Evolutionary conservation across 2,329 filamentous ascomycete genomes (phyloP).

Genomic region (Fusarium ramigenum): DNA sequence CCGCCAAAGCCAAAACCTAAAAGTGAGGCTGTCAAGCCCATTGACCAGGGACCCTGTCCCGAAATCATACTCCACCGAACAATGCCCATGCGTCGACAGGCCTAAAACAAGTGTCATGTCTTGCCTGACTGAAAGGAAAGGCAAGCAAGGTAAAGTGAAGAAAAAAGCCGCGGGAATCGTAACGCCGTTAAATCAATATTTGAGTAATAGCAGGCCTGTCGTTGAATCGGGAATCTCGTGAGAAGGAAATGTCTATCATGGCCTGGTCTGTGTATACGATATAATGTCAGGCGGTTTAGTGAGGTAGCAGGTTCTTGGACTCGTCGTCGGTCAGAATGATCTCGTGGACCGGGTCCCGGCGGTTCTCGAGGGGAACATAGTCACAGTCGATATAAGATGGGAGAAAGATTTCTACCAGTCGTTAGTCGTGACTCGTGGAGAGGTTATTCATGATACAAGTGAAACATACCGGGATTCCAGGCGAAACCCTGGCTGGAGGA

Average conservation of each 20-base stretch:
- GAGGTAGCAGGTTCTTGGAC: slow-evolving; percentile 72
- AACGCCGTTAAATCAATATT: slow-evolving; percentile 29
- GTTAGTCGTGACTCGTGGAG: slow-evolving; percentile 5
- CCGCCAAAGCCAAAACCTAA: slow-evolving; percentile 38
- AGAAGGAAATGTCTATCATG: slow-evolving; percentile 44
- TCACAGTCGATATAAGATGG: slow-evolving; percentile 81
- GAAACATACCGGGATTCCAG: slow-evolving; percentile 76
- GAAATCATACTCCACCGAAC: slow-evolving; percentile 40
- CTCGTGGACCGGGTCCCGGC: slow-evolving; percentile 80
- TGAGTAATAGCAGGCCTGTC: slow-evolving; percentile 21
- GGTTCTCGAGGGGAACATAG: slow-evolving; percentile 78
- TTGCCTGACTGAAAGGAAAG: slow-evolving; percentile 11
- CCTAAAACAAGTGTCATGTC: slow-evolving; percentile 24
- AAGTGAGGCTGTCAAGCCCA: slow-evolving; percentile 42
- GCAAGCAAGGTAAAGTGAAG: neutral
- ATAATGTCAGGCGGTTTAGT: slow-evolving; percentile 52
- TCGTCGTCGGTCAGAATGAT: slow-evolving; percentile 83
- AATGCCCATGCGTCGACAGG: slow-evolving; percentile 23
- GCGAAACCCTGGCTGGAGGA: slow-evolving; percentile 82
- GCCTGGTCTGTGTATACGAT: slow-evolving; percentile 31
- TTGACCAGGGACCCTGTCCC: slow-evolving; percentile 34
- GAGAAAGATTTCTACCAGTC: slow-evolving; percentile 76
- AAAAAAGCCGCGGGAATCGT: slow-evolving; percentile 25
- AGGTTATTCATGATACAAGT: neutral
- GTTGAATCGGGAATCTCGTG: slow-evolving; percentile 39